Conservation (phyloP, 2,329 filamentous ascomycete genomes). For the Calonectria multiphialidica region DNA sequence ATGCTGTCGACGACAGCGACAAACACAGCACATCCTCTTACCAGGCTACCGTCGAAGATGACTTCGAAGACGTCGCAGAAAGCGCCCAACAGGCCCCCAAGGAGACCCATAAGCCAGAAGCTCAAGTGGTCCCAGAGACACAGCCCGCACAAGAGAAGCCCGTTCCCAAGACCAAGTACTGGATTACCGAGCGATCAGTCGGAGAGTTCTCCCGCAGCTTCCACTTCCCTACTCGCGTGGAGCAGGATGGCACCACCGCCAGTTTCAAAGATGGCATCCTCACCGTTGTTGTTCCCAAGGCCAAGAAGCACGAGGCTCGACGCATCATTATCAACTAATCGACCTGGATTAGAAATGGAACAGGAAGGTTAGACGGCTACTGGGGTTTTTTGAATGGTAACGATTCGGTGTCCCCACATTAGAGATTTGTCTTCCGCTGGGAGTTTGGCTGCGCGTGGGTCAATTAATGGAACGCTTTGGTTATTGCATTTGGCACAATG, state of each 20-base stretch:
- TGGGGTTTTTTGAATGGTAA: background rate
- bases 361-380: too few species aligned
- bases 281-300: constrained; percentile 74
- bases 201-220: constrained; percentile 78
- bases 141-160: constrained; percentile 31
- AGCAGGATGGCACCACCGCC: constrained; percentile 72
- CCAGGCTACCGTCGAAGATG: constrained; percentile 77
- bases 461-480: background rate
- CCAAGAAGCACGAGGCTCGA: constrained; percentile 67
- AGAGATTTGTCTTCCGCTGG: background rate
- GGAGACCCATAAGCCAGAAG: background rate
- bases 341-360: too few species aligned
- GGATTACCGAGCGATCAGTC: constrained; percentile 75
- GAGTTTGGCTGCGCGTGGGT: background rate
- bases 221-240: constrained; percentile 73
- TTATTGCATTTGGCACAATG: background rate
- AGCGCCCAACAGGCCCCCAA: constrained; percentile 41
- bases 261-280: constrained; percentile 75
- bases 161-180: constrained; percentile 70
- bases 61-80: constrained; percentile 50
- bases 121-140: background rate
- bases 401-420: background rate
- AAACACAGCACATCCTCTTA: constrained; percentile 51
- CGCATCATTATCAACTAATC: constrained; percentile 67
- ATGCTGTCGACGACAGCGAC: constrained; percentile 31